Percentiles rank a stretch among this genome's conserved stretches.
Evolutionary conservation across 805 yeast genomes (phyloP).

Genomic region (Debaryomyces castellii): DNA sequence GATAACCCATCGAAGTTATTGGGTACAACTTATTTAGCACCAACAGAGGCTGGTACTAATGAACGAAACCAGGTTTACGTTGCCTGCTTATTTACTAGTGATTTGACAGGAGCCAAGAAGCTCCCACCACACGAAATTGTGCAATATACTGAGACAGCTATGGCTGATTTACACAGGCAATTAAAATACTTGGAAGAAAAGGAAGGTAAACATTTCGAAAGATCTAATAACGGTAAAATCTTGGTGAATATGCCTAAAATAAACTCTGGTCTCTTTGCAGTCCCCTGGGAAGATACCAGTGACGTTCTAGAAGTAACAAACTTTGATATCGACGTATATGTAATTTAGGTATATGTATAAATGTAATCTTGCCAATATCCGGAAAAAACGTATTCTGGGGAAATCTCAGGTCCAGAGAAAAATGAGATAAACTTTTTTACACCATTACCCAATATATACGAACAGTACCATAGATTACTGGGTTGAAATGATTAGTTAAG

Average conservation of each 20-base stretch:
- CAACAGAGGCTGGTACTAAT: slow-evolving; percentile 19
- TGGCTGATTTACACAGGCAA: slow-evolving; percentile 46
- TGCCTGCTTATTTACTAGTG: slow-evolving; percentile 76
- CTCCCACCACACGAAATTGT: slow-evolving; percentile 49
- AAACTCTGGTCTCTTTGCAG: slow-evolving; percentile 76
- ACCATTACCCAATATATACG: neutral
- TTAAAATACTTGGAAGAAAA: slow-evolving; percentile 12
- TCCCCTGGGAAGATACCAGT: slow-evolving; percentile 77
- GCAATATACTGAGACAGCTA: slow-evolving; percentile 48
- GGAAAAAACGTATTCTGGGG: neutral
- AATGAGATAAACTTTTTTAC: neutral
- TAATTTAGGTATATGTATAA: slow-evolving; percentile 21
- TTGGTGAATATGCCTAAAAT: slow-evolving; percentile 69
- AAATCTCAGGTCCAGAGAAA: neutral
- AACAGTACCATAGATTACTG: too few relatives aligned
- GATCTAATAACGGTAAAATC: slow-evolving; percentile 11
- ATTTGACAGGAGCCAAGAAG: slow-evolving; percentile 41
- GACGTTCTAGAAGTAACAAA: slow-evolving; percentile 36
- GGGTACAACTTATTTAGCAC: slow-evolving; percentile 55
- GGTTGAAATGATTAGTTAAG: neutral
- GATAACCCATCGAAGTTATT: slow-evolving; percentile 32
- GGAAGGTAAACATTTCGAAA: slow-evolving; percentile 6
- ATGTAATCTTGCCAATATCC: too few relatives aligned
- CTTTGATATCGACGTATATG: slow-evolving; percentile 47
- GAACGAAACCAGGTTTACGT: slow-evolving; percentile 38